Conservation (phyloP, 306 rosid genomes). For the Acacia crassicarpa region DNA sequence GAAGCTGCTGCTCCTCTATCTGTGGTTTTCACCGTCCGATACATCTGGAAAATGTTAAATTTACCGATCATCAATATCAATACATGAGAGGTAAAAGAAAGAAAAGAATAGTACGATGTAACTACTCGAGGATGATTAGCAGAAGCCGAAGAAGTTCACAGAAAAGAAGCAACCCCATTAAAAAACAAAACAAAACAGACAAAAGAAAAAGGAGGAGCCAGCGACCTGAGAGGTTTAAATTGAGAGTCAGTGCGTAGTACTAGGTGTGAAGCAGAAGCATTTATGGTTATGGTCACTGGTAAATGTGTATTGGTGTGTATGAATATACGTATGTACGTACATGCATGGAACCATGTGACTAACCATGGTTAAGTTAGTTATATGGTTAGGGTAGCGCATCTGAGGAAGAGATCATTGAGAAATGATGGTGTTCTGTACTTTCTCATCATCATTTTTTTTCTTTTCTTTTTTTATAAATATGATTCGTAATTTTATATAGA, state of each 20-base stretch:
- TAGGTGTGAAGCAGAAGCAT: conserved; percentile 49
- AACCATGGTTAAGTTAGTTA: conserved; percentile 57
- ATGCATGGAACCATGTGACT: conserved; percentile 52
- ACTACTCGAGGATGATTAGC: neutral
- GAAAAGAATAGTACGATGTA: neutral
- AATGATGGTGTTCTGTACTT: conserved; percentile 88
- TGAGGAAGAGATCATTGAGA: conserved; percentile 77
- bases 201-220: neutral
- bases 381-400: conserved; percentile 48
- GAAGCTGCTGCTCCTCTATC: conserved; percentile 87
- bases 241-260: conserved; percentile 40
- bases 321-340: conserved; percentile 6
- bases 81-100: neutral
- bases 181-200: neutral
- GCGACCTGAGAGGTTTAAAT: conserved; percentile 30
- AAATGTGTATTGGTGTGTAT: neutral
- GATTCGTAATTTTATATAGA: conserved; percentile 2
- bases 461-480: conserved; percentile 2
- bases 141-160: conserved; percentile 8
- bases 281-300: conserved; percentile 37
- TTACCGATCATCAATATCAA: neutral
- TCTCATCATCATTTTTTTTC: conserved; percentile 1
- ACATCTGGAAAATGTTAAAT: conserved; percentile 69
- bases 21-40: conserved; percentile 94
- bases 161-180: neutral